Conservation (phyloP, 2,329 filamentous ascomycete species). For the Colletotrichum sp. region DNA sequence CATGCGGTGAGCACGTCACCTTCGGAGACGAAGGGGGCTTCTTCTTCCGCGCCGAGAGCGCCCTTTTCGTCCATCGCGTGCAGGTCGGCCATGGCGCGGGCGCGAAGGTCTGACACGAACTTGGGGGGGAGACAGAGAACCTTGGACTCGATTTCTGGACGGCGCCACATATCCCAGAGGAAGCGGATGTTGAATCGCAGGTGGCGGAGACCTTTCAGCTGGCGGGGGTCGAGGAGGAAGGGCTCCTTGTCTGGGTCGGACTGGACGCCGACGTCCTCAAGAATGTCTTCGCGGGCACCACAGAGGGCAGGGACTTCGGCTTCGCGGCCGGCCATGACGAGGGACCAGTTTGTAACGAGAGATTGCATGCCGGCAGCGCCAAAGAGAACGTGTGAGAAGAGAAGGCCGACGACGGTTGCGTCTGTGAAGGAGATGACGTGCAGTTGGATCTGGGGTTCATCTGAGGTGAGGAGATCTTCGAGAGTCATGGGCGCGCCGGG, state of each 20-base stretch:
- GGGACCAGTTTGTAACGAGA: slow-evolving; percentile 51
- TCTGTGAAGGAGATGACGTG: slow-evolving; percentile 54
- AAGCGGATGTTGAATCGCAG: slow-evolving; percentile 37
- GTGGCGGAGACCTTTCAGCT: slow-evolving; percentile 30
- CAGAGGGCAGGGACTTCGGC: slow-evolving; percentile 41
- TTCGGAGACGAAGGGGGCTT: slow-evolving; percentile 47
- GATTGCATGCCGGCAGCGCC: slow-evolving; percentile 49
- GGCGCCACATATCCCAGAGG: slow-evolving; percentile 35
- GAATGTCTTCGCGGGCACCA: slow-evolving; percentile 38
- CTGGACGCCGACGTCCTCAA: slow-evolving; percentile 28
- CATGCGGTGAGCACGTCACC: slow-evolving; percentile 50
- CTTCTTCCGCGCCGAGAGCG: slow-evolving; percentile 2
- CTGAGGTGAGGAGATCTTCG: slow-evolving; percentile 43
- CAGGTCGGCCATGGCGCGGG: slow-evolving; percentile 34
- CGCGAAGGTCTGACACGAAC: slow-evolving; percentile 32
- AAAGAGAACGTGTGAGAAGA: slow-evolving; percentile 51
- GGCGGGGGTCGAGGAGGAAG: slow-evolving; percentile 27
- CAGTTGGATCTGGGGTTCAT: slow-evolving; percentile 50
- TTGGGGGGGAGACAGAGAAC: slow-evolving; percentile 42
- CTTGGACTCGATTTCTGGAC: slow-evolving; percentile 35
- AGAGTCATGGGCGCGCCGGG: slow-evolving; percentile 27
- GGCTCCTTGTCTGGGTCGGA: slow-evolving; percentile 29
- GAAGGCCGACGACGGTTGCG: slow-evolving; percentile 51
- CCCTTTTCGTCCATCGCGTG: slow-evolving; percentile 11
- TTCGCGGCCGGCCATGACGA: slow-evolving; percentile 46